Evolutionary conservation across 2,329 filamentous ascomycete species (phyloP).

Genomic region (Eutypella sp.): DNA sequence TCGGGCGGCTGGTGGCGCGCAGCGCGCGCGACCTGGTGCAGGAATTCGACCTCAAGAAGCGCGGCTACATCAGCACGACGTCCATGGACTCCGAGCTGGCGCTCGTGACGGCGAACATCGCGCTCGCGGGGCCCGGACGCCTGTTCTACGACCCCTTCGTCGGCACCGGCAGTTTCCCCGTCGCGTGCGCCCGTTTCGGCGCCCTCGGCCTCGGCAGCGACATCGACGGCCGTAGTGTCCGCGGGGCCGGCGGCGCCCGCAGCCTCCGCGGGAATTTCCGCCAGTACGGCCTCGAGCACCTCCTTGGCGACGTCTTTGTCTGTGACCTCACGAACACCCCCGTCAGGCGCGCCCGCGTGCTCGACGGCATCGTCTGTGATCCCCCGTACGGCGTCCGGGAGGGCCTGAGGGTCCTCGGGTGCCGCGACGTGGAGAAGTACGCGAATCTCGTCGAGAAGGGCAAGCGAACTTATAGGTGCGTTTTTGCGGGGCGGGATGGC

Average conservation of each 20-base stretch:
- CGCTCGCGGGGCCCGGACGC: conserved; percentile 74
- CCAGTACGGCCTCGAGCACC: conserved; percentile 67
- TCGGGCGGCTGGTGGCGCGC: conserved; percentile 66
- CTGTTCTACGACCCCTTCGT: conserved; percentile 94
- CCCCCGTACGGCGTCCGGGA: conserved; percentile 95
- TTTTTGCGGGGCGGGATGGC: too few relatives aligned
- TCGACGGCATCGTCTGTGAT: conserved; percentile 93
- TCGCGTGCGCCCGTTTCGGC: conserved; percentile 88
- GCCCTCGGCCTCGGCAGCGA: conserved; percentile 81
- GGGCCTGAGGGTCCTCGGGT: conserved; percentile 81
- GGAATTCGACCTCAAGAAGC: conserved; percentile 86
- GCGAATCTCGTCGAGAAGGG: conserved; percentile 64
- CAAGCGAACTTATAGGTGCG: conserved; percentile 62
- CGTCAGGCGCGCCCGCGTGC: conserved; percentile 44
- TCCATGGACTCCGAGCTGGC: conserved; percentile 96
- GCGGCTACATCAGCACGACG: conserved; percentile 89
- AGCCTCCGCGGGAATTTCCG: conserved; percentile 66
- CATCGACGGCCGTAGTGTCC: conserved; percentile 85
- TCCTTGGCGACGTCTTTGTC: conserved; percentile 73
- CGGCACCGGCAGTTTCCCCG: conserved; percentile 86
- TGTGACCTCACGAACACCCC: conserved; percentile 88
- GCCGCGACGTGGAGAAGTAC: conserved; percentile 59
- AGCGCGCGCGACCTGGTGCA: conserved; percentile 64
- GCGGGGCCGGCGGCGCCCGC: conserved; percentile 58
- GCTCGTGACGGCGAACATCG: conserved; percentile 86